phyloP scores from a whole-genome alignment of 192 early-diverging fungal species.

The Helicostylum pulchrum region DNA sequence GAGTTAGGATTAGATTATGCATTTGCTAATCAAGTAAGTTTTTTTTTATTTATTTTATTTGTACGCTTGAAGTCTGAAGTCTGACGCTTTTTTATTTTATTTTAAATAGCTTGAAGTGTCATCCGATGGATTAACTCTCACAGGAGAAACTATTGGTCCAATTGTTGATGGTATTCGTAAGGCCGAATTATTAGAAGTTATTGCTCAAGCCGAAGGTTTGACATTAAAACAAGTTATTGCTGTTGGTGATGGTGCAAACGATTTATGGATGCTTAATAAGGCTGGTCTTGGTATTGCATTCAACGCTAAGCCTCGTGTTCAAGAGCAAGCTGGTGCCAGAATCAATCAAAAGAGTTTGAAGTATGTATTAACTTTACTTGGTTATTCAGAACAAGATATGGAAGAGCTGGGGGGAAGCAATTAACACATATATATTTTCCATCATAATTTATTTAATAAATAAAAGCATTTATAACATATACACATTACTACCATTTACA shows the following conservation, averaged over 20 bases:
- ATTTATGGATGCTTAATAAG: constrained; percentile 90
- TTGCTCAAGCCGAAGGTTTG: constrained; percentile 91
- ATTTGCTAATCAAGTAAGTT: constrained; percentile 84
- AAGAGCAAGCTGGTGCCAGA: constrained; percentile 71
- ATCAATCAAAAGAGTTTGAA: constrained; percentile 94
- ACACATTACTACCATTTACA: too few species aligned
- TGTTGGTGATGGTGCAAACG: constrained; percentile 98
- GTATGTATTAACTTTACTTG: constrained; percentile 86
- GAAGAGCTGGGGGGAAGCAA: constrained; percentile 44
- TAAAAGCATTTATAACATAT: too few species aligned
- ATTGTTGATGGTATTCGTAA: constrained; percentile 92
- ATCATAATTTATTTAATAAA: too few species aligned
- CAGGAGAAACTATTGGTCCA: constrained; percentile 85
- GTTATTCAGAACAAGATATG: constrained; percentile 79
- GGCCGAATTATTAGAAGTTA: constrained; percentile 91
- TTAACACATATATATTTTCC: background rate
- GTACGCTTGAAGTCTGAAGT: too few species aligned
- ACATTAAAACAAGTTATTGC: constrained; percentile 91
- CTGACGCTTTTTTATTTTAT: background rate
- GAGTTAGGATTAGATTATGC: constrained; percentile 94
- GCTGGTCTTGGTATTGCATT: constrained; percentile 96
- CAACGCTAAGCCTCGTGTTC: constrained; percentile 97
- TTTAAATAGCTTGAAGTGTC: constrained; percentile 71
- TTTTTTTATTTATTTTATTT: too few species aligned
- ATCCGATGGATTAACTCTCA: constrained; percentile 76